Percentiles rank a stretch among this genome's conserved stretches.
Evolutionary conservation across 139 green algal genomes (phyloP).

Genomic region (Picochlorum sp.): DNA sequence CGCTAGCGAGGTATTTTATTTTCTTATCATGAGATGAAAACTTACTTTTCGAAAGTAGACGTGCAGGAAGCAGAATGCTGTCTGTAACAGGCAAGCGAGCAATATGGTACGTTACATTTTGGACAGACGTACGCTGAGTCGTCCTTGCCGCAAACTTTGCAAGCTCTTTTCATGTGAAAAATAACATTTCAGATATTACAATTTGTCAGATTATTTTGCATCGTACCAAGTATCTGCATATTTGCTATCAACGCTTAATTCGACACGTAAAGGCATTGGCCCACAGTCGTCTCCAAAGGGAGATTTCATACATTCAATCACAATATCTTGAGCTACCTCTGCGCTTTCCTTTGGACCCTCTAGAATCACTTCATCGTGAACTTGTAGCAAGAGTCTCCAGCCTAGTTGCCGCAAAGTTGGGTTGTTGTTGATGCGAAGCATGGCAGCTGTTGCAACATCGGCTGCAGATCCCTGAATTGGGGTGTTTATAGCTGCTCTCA

Average conservation of each 20-base stretch:
- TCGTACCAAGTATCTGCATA: slow-evolving; percentile 90
- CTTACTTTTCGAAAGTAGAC: slow-evolving; percentile 57
- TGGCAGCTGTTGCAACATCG: slow-evolving; percentile 87
- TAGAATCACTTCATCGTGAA: slow-evolving; percentile 97
- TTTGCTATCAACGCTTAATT: slow-evolving; percentile 83
- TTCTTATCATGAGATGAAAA: background rate
- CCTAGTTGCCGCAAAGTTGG: slow-evolving; percentile 59
- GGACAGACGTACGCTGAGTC: slow-evolving; percentile 62
- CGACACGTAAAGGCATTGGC: slow-evolving; percentile 62
- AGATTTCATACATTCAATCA: slow-evolving; percentile 78
- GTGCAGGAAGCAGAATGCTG: slow-evolving; percentile 53
- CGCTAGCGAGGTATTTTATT: too few species aligned
- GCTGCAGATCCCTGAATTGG: slow-evolving; percentile 93
- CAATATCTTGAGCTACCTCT: slow-evolving; percentile 56
- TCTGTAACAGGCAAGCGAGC: slow-evolving; percentile 66
- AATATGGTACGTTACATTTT: slow-evolving; percentile 66
- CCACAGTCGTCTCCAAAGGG: slow-evolving; percentile 52
- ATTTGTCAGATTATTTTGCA: slow-evolving; percentile 68
- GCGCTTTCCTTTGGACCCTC: slow-evolving; percentile 78
- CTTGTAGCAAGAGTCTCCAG: slow-evolving; percentile 89
- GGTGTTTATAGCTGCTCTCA: slow-evolving; percentile 95
- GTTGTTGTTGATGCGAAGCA: slow-evolving; percentile 74
- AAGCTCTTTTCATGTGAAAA: background rate
- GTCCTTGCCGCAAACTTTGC: background rate
- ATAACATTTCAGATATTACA: too few species aligned